Conservation (phyloP, 345 rosid genomes). For the Passiflora organensis region DNA sequence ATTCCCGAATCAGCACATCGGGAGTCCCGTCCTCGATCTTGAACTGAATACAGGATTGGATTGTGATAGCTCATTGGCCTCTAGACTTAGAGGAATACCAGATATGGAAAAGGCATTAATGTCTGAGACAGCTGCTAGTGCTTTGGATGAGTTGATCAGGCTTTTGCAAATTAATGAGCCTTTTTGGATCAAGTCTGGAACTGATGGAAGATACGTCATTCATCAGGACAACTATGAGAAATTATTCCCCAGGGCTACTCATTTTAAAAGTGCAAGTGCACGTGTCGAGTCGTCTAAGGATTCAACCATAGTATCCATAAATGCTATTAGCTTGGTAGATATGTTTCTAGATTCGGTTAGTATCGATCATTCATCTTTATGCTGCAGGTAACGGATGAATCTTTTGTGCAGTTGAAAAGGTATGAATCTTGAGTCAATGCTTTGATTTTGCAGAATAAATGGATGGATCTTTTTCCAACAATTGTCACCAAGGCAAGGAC, state of each 20-base stretch:
- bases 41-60: conserved; percentile 5
- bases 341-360: conserved; percentile 56
- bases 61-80: neutral
- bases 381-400: neutral
- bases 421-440: neutral
- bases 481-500: conserved; percentile 47
- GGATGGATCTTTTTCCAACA: conserved; percentile 65
- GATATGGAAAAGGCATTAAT: conserved; percentile 33
- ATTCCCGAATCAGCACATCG: neutral
- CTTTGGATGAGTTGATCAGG: conserved; percentile 48
- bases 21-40: conserved; percentile 5
- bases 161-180: conserved; percentile 39
- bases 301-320: conserved; percentile 35
- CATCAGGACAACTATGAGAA: conserved; percentile 36
- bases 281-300: conserved; percentile 64
- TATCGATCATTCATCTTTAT: neutral
- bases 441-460: conserved; percentile 40
- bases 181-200: conserved; percentile 44
- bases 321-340: conserved; percentile 34
- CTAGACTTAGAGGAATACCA: conserved; percentile 10
- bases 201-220: conserved; percentile 33
- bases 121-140: conserved; percentile 40
- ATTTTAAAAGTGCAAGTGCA: conserved; percentile 28
- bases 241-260: conserved; percentile 22
- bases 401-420: neutral